phyloP scores from a whole-genome alignment of 139 green algal genomes.

The Tetradesmus obliquus region DNA sequence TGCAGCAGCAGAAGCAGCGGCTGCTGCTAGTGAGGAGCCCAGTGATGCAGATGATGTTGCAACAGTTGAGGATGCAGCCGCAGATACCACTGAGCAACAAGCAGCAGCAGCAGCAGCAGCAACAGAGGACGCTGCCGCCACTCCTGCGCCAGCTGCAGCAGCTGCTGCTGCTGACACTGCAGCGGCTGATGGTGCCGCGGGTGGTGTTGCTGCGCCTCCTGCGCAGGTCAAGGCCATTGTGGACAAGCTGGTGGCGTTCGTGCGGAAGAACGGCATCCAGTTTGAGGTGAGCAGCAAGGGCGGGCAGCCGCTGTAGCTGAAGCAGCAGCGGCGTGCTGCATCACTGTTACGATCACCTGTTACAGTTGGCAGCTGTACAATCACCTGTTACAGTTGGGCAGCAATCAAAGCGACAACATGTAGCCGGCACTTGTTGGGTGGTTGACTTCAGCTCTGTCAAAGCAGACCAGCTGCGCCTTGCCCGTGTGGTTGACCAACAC shows the following conservation, averaged over 20 bases:
- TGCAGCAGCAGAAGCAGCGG: neutral
- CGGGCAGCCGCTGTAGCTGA: neutral
- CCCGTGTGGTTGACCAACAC: too few species aligned
- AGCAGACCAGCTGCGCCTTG: too few species aligned
- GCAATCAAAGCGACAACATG: neutral
- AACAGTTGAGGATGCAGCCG: neutral
- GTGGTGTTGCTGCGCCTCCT: slow-evolving; percentile 12
- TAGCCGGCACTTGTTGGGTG: too few species aligned
- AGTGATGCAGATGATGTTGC: neutral
- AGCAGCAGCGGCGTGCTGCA: neutral
- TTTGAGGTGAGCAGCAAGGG: slow-evolving; percentile 28
- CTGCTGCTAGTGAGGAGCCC: neutral
- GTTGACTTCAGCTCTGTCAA: too few species aligned
- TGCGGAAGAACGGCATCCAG: slow-evolving; percentile 34
- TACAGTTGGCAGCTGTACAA: neutral
- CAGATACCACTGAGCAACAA: neutral
- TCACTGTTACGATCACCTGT: neutral
- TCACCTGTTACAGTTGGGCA: neutral
- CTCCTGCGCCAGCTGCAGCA: neutral
- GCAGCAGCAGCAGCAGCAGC: neutral
- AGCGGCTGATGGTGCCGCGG: neutral
- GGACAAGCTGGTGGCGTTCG: slow-evolving; percentile 62
- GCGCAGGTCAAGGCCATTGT: slow-evolving; percentile 54
- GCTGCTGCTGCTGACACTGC: neutral
- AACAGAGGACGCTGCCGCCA: neutral